phyloP scores from a whole-genome alignment of 257 asterid genomes.

The Handroanthus guayacan region DNA sequence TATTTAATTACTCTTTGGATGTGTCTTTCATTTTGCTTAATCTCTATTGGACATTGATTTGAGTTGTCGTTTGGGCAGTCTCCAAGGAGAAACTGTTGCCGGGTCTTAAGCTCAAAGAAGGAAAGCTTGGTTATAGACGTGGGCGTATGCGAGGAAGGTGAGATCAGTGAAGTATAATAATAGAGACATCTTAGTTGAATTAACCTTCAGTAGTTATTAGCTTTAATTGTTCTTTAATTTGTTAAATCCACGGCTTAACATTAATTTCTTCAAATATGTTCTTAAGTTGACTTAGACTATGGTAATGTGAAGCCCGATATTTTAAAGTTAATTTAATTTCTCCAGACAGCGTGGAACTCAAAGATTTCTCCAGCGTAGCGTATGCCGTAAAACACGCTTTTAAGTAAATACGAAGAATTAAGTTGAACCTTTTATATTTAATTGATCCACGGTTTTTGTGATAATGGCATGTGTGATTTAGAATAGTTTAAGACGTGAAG shows the following conservation, averaged over 20 bases:
- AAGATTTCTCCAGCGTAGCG: neutral
- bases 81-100: conserved; percentile 88
- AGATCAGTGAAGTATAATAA: conserved; percentile 51
- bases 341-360: conserved; percentile 5
- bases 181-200: neutral
- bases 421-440: neutral
- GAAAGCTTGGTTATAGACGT: conserved; percentile 62
- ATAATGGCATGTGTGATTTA: neutral
- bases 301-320: neutral
- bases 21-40: neutral
- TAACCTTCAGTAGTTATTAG: conserved; percentile 24
- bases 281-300: neutral
- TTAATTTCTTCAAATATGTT: conserved; percentile 8
- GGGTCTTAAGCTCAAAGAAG: conserved; percentile 51
- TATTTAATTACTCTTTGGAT: neutral
- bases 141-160: conserved; percentile 81
- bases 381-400: neutral
- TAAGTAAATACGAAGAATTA: neutral
- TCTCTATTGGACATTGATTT: neutral
- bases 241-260: conserved; percentile 27
- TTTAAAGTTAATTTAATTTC: neutral
- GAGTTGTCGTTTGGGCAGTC: conserved; percentile 54
- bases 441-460: neutral
- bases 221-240: conserved; percentile 36
- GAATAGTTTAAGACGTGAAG: neutral